phyloP scores from a whole-genome alignment of 1,284 basidiomycete genomes.

The Trichosporon ovoides region DNA sequence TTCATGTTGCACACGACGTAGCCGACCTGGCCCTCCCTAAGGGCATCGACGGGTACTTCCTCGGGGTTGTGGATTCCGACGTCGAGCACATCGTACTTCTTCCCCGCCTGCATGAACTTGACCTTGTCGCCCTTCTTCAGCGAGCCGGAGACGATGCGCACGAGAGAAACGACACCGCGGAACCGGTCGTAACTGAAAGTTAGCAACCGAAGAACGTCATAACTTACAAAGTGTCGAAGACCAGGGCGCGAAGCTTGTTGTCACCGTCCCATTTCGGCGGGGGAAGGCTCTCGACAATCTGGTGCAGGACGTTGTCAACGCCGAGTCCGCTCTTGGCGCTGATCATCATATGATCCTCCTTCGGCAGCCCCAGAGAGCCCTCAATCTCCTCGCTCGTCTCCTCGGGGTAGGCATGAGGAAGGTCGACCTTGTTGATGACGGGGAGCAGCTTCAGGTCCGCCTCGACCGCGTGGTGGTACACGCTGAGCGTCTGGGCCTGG shows the following conservation, averaged over 20 bases:
- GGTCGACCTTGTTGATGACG: constrained; percentile 92
- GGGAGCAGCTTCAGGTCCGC: constrained; percentile 80
- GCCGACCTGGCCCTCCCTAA: constrained; percentile 86
- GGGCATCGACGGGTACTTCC: constrained; percentile 63
- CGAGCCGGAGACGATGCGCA: constrained; percentile 63
- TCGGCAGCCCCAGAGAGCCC: constrained; percentile 71
- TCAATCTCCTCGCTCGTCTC: constrained; percentile 74
- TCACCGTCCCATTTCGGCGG: constrained; percentile 56
- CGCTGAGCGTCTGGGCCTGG: constrained; percentile 95
- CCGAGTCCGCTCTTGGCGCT: constrained; percentile 91
- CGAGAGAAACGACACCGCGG: constrained; percentile 88
- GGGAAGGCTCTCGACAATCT: constrained; percentile 77
- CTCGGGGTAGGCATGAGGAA: constrained; percentile 77
- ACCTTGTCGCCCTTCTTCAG: constrained; percentile 79
- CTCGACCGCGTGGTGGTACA: constrained; percentile 82
- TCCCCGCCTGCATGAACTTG: constrained; percentile 74
- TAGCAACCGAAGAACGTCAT: neutral
- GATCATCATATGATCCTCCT: constrained; percentile 66
- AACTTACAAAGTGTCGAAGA: constrained; percentile 86
- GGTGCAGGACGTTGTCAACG: constrained; percentile 63
- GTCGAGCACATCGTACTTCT: constrained; percentile 87
- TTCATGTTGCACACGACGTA: constrained; percentile 95
- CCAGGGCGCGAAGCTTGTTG: constrained; percentile 70
- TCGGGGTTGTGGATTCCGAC: constrained; percentile 90
- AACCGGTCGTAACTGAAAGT: constrained; percentile 82